Base-by-base conservation (phyloP, 305 asterid genomes). In the Rubia tinctorum region DNA sequence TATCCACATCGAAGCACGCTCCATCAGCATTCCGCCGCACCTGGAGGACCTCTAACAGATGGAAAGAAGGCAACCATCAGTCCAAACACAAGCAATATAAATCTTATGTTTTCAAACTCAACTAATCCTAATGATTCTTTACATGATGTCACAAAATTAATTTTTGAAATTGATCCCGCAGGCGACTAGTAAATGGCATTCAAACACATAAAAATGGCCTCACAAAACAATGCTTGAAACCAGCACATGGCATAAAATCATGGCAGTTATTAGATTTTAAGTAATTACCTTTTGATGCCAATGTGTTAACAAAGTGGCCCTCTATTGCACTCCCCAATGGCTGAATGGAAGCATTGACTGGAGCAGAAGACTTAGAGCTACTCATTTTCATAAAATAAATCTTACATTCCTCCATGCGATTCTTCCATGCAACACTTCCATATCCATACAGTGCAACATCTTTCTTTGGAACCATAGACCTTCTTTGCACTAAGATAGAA, bases 341-440 rank as follows among this genome's bases (percentile, higher is more conserved):
- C 74, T 86, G 89, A 83, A 82, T 72, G 37, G 97, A 86, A 82
- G 93, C 86, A 78, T 86, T 74, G 55, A 86, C 68, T 2, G 88
- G 74, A 75, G 78, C 83, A 44, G 77, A 82, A 47, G 89, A 79
- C 69, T 80, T 83, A 1, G 83, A 81, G 78, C 63, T 82, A 65
- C 68, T 80, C 92, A 83, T 80, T 44, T 55, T 27, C 76, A 82
- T 68, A 73, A 71, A 56, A 55, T 77, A 81, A 42, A n/a, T 87
- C 80, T 86, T 91, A 97, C 98, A 93, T 7, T 91, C 92, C 79
- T 93, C 97, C 96, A 91, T 85, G 49, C 93, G 88, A 78, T 93
- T 95, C 84, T 89, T 91, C 98, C 98, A 93, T 39, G 96, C 89
- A 77, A 91, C 95, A 91, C 98, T 93, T 75, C 98, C 98, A 78